A percentile compares a stretch with the other conserved stretches of the same genome.
Conservation (phyloP, 1,284 basidiomycete species). For the Malassezia globosa region DNA sequence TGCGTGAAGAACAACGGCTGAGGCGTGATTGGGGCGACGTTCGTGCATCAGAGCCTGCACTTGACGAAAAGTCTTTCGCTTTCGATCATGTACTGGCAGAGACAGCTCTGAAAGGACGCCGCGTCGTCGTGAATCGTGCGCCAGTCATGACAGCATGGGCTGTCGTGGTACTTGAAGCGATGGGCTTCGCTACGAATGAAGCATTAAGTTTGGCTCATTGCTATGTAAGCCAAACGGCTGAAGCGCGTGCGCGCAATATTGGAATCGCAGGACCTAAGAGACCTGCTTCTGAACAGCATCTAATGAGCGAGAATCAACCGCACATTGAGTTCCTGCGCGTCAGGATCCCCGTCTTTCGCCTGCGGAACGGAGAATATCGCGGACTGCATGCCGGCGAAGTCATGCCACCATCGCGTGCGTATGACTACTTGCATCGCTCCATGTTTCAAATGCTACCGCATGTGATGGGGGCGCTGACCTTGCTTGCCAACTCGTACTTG, state of each 20-base stretch:
- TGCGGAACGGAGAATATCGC: constrained; percentile 61
- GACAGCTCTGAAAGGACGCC: constrained; percentile 49
- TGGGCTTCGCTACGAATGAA: constrained; percentile 75
- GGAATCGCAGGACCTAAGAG: constrained; percentile 19
- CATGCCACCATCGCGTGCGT: constrained; percentile 55
- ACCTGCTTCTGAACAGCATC: constrained; percentile 43
- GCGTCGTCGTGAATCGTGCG: constrained; percentile 70
- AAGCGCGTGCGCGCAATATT: constrained; percentile 67
- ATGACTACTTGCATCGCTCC: constrained; percentile 33
- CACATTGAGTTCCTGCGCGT: constrained; percentile 82
- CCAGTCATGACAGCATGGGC: constrained; percentile 92
- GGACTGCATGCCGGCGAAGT: constrained; percentile 66
- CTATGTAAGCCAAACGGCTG: constrained; percentile 81
- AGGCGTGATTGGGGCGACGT: constrained; percentile 12
- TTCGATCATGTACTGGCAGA: constrained; percentile 33
- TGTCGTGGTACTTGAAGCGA: constrained; percentile 66
- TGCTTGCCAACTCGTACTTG: constrained; percentile 40
- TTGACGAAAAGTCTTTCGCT: constrained; percentile 1
- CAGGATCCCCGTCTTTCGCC: constrained; percentile 74
- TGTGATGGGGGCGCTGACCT: constrained; percentile 34
- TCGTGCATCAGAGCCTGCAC: not conserved
- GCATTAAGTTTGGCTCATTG: constrained; percentile 79
- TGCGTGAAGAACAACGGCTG: constrained; percentile 1
- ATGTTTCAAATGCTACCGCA: constrained; percentile 40
- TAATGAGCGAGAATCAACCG: constrained; percentile 64